Conservation (phyloP, 345 rosid species). For the Isatis tinctoria region DNA sequence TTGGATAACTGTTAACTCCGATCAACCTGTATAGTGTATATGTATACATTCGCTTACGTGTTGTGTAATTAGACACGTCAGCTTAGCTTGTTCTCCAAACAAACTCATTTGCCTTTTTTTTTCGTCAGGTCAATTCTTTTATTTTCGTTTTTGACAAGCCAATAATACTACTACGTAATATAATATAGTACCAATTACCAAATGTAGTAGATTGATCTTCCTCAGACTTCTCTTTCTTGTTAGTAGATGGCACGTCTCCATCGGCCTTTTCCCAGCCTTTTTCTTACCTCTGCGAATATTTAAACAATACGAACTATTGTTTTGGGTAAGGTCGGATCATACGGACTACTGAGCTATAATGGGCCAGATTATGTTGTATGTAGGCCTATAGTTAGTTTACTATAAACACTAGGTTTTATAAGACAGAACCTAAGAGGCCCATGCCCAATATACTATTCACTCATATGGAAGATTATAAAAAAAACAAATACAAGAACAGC, state of each 20-base stretch:
- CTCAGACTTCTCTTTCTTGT: neutral
- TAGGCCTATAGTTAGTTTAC: neutral
- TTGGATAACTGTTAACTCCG: conserved; percentile 23
- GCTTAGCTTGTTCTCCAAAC: conserved; percentile 25
- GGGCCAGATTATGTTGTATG: neutral
- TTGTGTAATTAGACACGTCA: conserved; percentile 8
- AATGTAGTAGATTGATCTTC: neutral
- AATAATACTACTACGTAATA: neutral
- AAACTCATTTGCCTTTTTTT: neutral
- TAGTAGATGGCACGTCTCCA: conserved; percentile 14
- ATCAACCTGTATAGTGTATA: neutral
- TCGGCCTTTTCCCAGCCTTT: neutral
- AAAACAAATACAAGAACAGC: too few relatives aligned
- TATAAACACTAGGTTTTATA: neutral
- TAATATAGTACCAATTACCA: neutral
- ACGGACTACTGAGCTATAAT: neutral
- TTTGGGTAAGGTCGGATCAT: neutral
- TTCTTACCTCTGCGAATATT: neutral
- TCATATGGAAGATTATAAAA: too few relatives aligned
- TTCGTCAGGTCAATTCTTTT: neutral
- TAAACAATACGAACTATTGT: too few relatives aligned
- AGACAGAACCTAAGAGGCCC: neutral
- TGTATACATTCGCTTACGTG: neutral
- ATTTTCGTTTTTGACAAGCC: neutral
- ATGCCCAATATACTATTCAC: neutral